Evolutionary conservation across 768 basidiomycete genomes (phyloP), one percentile per base, ranked within the genome.

Genomic region (Leccinum sublutescens): DNA sequence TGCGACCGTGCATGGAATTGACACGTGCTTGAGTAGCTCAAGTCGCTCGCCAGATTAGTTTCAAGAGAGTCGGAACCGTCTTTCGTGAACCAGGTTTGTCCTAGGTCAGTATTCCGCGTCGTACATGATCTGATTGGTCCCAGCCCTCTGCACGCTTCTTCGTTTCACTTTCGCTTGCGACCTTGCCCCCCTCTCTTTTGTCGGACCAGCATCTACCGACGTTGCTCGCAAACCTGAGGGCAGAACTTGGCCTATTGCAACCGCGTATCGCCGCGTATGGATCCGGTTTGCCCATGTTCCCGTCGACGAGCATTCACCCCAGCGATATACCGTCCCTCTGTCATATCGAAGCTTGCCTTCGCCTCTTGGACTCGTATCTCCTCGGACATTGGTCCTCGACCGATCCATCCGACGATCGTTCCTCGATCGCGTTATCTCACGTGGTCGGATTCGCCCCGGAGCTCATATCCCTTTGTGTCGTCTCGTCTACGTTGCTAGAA

Each of bases 291-390:
- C 63, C 76, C 1, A 62, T 82, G 17, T 60, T 78, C n/a, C 76
- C 79, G 2, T 11, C 65, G 0, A 54, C 66, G 15, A 33, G 60
- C 25, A 31, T 57, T 6, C 64, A 62, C 6, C 52, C 54, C 49
- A 51, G 55, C 15, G 67, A 74, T 36, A 60, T 62, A 27, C 78
- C 73, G 27, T 77, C 79, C 19, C 66, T 84, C 36, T 72, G 76
- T 17, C 81, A 80, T 66, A 73, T 85, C 3, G 79, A 83, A 61
- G 77, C 82, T 31, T 82, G 85, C 61, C 75, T 91, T 34, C 76
- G 77, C 19, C 74, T 91, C 1, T 65, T 91, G 9, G 89, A 91
- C 62, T 75, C 80, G 1, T 87, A 80, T 67, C 77, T 91, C 2
- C 72, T 91, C 9, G 82, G 79, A 2, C 79, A 82, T 47, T 89